Percentiles rank a stretch among this genome's conserved stretches.
These are phyloP conservation scores for Elsinoe necatrix DNA, from an alignment of 2,329 filamentous ascomycete species.

Conservation along the genomic window DNA sequence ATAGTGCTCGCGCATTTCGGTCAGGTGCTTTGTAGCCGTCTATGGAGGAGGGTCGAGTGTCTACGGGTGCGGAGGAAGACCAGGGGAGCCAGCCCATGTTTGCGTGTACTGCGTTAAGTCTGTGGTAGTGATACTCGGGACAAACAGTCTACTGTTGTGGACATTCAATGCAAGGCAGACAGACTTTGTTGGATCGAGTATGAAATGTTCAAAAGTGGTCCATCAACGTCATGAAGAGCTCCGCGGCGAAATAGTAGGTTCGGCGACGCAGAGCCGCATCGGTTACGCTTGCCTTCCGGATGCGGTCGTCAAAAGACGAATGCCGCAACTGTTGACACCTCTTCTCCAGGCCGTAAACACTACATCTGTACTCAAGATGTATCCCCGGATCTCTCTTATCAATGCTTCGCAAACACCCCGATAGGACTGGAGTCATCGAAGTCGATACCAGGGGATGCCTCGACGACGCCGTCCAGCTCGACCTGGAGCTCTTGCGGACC, in stretches of 20 bases:
- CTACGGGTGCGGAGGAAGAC: slow-evolving; percentile 15
- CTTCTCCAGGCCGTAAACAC: slow-evolving; percentile 6
- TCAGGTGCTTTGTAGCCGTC: slow-evolving; percentile 71
- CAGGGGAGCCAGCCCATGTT: slow-evolving; percentile 32
- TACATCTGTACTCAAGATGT: background rate
- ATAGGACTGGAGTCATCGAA: background rate
- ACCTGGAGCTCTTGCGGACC: slow-evolving; percentile 57
- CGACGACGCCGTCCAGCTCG: slow-evolving; percentile 54
- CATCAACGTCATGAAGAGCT: slow-evolving; percentile 8
- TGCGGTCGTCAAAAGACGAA: background rate
- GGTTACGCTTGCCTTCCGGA: background rate
- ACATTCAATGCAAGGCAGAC: background rate
- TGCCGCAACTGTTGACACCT: slow-evolving; percentile 5
- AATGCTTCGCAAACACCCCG: background rate
- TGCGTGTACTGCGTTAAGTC: too few species aligned
- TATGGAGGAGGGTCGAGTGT: slow-evolving; percentile 1
- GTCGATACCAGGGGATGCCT: slow-evolving; percentile 33
- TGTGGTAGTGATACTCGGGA: too few species aligned
- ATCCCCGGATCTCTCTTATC: background rate
- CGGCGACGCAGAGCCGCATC: slow-evolving; percentile 5
- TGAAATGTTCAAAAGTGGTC: background rate
- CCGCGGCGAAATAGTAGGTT: slow-evolving; percentile 7
- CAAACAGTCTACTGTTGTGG: too few species aligned
- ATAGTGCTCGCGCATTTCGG: slow-evolving; percentile 68
- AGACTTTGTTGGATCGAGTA: too few species aligned